A percentile compares a stretch with the other conserved stretches of the same genome.
phyloP scores from a whole-genome alignment of 2,329 filamentous ascomycete genomes.

The Ramularia endophylla region DNA sequence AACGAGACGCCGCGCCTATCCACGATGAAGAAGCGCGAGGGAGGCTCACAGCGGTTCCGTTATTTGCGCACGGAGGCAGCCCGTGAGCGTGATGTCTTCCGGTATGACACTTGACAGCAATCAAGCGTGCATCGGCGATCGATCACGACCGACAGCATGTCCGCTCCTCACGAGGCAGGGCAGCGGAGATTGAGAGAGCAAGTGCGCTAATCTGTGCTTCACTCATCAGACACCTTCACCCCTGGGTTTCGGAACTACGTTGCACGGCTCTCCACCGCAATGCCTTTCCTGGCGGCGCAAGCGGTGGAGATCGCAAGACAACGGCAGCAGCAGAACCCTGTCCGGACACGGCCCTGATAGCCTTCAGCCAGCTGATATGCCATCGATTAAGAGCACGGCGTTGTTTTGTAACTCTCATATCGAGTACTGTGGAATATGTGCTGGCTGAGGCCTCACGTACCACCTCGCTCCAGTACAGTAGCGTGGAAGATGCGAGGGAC shows the following conservation, averaged over 20 bases:
- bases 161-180: no score
- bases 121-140: no score
- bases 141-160: no score
- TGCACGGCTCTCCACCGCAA: conserved; percentile 6
- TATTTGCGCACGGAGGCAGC: no score
- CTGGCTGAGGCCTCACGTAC: conserved; percentile 48
- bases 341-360: conserved; percentile 32
- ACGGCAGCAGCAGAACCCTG: no score
- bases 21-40: no score
- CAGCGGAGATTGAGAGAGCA: no score
- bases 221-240: conserved; percentile 7
- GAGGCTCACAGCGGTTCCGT: no score
- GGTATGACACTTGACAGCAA: no score
- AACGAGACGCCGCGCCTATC: no score
- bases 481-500: conserved; percentile 23
- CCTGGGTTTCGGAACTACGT: conserved; percentile 5
- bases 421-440: conserved; percentile 43
- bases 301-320: conserved; percentile 30
- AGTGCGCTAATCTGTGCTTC: no score
- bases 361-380: conserved; percentile 46
- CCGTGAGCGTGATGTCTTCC: no score
- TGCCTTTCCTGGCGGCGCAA: conserved; percentile 7
- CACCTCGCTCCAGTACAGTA: conserved; percentile 35
- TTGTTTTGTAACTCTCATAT: conserved; percentile 47
- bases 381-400: conserved; percentile 45